Evolutionary conservation across 2,329 filamentous ascomycete genomes (phyloP).

Genomic region (Nemania abortiva): DNA sequence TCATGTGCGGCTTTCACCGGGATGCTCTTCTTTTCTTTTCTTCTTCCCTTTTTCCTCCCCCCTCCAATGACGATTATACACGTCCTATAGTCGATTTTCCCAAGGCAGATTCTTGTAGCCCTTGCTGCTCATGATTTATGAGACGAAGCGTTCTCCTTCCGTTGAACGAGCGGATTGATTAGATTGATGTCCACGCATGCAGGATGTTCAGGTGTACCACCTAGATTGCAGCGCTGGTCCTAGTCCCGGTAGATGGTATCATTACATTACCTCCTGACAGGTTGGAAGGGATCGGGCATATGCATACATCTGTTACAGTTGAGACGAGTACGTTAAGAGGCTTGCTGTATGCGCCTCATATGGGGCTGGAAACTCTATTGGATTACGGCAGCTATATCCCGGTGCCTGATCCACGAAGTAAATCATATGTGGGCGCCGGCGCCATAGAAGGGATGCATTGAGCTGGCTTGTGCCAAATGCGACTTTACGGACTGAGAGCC

Average conservation of each 20-base stretch:
- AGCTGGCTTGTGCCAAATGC: slow-evolving; percentile 28
- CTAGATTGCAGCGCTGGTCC: slow-evolving; percentile 17
- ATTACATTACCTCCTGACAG: slow-evolving; percentile 27
- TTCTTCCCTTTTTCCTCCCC: not conserved
- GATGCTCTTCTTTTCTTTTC: slow-evolving; percentile 7
- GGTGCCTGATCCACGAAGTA: slow-evolving; percentile 32
- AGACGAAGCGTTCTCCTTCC: not conserved
- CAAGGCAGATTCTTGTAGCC: not conserved
- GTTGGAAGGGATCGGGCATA: slow-evolving; percentile 28
- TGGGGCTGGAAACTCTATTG: slow-evolving; percentile 33
- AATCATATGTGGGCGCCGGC: slow-evolving; percentile 32
- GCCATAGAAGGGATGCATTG: slow-evolving; percentile 32
- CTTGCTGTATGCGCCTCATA: slow-evolving; percentile 26
- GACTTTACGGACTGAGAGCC: slow-evolving; percentile 15
- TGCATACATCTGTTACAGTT: slow-evolving; percentile 24
- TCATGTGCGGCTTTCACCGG: not conserved
- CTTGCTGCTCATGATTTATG: slow-evolving; percentile 12
- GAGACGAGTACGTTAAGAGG: slow-evolving; percentile 20
- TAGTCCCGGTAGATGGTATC: slow-evolving; percentile 22
- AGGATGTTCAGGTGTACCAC: slow-evolving; percentile 27
- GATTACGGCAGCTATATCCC: slow-evolving; percentile 26
- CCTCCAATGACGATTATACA: slow-evolving; percentile 11
- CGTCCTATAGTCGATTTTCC: not conserved
- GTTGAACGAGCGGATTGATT: not conserved
- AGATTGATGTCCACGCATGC: slow-evolving; percentile 15